Conservation (phyloP, 129 eudicot genomes). For the Logfia minima region DNA sequence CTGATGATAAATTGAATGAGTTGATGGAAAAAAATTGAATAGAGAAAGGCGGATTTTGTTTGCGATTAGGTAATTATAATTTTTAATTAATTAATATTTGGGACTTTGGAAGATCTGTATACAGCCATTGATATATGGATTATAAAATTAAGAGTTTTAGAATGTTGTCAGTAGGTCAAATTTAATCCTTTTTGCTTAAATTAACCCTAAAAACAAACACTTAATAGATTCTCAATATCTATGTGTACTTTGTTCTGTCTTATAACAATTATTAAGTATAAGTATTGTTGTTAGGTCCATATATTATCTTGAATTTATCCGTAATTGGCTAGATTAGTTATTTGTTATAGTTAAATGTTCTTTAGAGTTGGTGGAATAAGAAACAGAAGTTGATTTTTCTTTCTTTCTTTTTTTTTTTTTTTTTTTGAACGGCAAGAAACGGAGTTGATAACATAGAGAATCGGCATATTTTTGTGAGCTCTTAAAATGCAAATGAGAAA, state of each 20-base stretch:
- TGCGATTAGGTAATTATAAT: constrained; percentile 14
- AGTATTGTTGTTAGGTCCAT: constrained; percentile 4
- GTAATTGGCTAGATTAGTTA: background rate
- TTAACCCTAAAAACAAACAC: constrained; percentile 3
- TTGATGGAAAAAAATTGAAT: constrained; percentile 7
- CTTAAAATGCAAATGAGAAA: background rate
- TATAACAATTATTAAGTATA: background rate
- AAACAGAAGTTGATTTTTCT: background rate
- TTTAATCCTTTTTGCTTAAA: constrained; percentile 1
- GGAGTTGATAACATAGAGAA: background rate
- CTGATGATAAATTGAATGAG: background rate
- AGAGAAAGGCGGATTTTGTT: constrained; percentile 22
- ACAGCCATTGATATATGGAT: constrained; percentile 8
- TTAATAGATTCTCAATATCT: background rate
- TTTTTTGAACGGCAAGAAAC: background rate
- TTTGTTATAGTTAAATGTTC: background rate
- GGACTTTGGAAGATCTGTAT: constrained; percentile 24
- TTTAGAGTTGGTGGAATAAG: background rate
- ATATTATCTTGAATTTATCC: background rate
- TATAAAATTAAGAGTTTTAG: background rate
- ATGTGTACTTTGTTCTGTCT: constrained; percentile 14
- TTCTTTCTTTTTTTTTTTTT: no score
- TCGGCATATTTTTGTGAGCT: background rate
- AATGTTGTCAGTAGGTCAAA: constrained; percentile 16
- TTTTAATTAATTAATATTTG: constrained; percentile 8